Evolutionary conservation across 352 stramenopile genomes (phyloP).

Genomic region (Pythium chondricola): DNA sequence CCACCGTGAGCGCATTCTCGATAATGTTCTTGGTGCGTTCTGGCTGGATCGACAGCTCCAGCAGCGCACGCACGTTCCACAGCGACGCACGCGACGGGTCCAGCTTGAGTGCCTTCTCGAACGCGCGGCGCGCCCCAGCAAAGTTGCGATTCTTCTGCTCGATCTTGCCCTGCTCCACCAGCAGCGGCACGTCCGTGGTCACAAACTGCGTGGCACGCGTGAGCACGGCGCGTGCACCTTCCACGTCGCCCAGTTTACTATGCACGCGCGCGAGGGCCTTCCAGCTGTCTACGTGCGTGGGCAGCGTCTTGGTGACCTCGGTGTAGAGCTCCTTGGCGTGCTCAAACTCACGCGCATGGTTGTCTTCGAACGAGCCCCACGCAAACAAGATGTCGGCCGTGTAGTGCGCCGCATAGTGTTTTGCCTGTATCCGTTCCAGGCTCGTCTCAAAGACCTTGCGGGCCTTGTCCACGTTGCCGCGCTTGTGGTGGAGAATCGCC

Average conservation of each 20-base stretch:
- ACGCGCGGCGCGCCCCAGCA: slow-evolving; percentile 44
- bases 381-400: slow-evolving; percentile 51
- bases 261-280: slow-evolving; percentile 61
- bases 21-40: slow-evolving; percentile 69
- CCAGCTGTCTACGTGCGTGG: slow-evolving; percentile 64
- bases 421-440: slow-evolving; percentile 29
- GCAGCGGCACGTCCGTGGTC: slow-evolving; percentile 53
- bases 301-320: slow-evolving; percentile 61
- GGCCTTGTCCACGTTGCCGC: slow-evolving; percentile 33
- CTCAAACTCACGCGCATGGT: slow-evolving; percentile 47
- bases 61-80: slow-evolving; percentile 78
- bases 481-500: slow-evolving; percentile 54
- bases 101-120: slow-evolving; percentile 70
- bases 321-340: slow-evolving; percentile 71
- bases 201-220: slow-evolving; percentile 62
- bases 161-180: slow-evolving; percentile 77
- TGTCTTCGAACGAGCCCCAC: slow-evolving; percentile 76
- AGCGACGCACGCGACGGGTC: slow-evolving; percentile 53
- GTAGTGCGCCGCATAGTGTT: slow-evolving; percentile 31
- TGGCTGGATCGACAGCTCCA: slow-evolving; percentile 62
- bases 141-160: slow-evolving; percentile 68
- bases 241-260: slow-evolving; percentile 44
- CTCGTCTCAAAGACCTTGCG: slow-evolving; percentile 65
- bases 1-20: slow-evolving; percentile 54
- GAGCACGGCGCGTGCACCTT: slow-evolving; percentile 60